Evolutionary conservation across 116 monocot genomes (phyloP).

Genomic region (Posidonia oceanica): DNA sequence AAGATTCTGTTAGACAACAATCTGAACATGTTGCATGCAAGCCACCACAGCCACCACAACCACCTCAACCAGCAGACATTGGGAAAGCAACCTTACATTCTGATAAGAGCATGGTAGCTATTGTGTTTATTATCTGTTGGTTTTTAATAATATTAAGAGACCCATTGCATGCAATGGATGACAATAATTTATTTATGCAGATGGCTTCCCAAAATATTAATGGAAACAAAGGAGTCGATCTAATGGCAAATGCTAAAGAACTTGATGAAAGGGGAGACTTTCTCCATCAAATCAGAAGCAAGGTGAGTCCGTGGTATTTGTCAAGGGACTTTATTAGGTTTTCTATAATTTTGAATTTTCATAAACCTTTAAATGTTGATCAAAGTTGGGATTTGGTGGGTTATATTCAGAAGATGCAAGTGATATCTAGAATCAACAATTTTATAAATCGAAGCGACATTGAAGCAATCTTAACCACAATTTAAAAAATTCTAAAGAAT

Average conservation of each 20-base stretch:
- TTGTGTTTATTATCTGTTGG: not conserved
- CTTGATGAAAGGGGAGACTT: constrained; percentile 13
- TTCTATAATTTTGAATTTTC: too few species aligned
- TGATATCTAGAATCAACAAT: too few species aligned
- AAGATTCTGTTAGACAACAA: constrained; percentile 2
- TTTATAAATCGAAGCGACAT: too few species aligned
- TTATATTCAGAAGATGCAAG: too few species aligned
- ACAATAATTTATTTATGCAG: not conserved
- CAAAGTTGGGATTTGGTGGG: too few species aligned
- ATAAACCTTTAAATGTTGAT: too few species aligned
- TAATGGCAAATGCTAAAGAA: constrained; percentile 5
- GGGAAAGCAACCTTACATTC: not conserved
- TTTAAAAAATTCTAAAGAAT: too few species aligned
- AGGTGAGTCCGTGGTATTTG: constrained; percentile 6
- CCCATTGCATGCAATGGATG: not conserved
- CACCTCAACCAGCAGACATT: not conserved
- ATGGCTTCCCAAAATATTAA: not conserved
- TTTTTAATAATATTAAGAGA: constrained; percentile 6
- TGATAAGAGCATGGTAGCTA: constrained; percentile 20
- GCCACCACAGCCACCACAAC: constrained; percentile 1
- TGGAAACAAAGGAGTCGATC: not conserved
- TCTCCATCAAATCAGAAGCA: constrained; percentile 20
- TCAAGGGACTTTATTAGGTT: too few species aligned
- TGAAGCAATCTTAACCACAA: too few species aligned
- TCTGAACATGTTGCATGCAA: constrained; percentile 7